phyloP scores from a whole-genome alignment of 2,329 filamentous ascomycete genomes.

The Fusarium nygamai region DNA sequence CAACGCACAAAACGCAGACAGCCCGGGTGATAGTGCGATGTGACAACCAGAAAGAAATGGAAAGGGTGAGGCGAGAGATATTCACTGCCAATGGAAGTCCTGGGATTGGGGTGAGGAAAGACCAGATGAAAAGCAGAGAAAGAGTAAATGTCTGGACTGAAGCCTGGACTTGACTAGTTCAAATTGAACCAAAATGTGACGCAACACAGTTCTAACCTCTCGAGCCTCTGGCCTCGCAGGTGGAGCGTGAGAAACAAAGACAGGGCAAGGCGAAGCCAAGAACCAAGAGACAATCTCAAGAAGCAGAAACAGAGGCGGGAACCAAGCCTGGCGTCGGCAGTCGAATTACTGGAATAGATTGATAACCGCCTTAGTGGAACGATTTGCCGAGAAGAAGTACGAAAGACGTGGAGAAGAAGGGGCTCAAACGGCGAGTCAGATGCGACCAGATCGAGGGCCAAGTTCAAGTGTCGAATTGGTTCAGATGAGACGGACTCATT shows the following conservation, averaged over 20 bases:
- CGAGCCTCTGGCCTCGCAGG: slow-evolving; percentile 7
- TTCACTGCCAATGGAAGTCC: neutral
- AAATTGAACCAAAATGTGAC: slow-evolving; percentile 9
- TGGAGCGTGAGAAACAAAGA: slow-evolving; percentile 6
- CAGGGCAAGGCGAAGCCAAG: slow-evolving; percentile 24
- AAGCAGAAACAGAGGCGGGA: slow-evolving; percentile 17
- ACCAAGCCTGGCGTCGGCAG: slow-evolving; percentile 35
- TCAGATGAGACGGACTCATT: slow-evolving; percentile 25
- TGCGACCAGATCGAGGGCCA: slow-evolving; percentile 31
- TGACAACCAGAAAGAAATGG: neutral
- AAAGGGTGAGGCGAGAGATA: neutral
- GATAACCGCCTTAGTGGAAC: slow-evolving; percentile 22
- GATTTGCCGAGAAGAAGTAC: slow-evolving; percentile 24
- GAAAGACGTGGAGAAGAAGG: slow-evolving; percentile 29
- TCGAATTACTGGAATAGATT: slow-evolving; percentile 22
- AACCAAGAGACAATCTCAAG: slow-evolving; percentile 1
- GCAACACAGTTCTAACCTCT: neutral
- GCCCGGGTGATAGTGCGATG: slow-evolving; percentile 24
- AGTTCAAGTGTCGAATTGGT: slow-evolving; percentile 32
- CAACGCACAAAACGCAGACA: neutral
- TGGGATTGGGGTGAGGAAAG: neutral
- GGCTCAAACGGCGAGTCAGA: slow-evolving; percentile 34
- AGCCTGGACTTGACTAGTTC: neutral
- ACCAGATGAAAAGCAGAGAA: slow-evolving; percentile 5
- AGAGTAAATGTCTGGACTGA: neutral